phyloP scores from a whole-genome alignment of 768 basidiomycete genomes.

The Strobilomyces dryophilus region DNA sequence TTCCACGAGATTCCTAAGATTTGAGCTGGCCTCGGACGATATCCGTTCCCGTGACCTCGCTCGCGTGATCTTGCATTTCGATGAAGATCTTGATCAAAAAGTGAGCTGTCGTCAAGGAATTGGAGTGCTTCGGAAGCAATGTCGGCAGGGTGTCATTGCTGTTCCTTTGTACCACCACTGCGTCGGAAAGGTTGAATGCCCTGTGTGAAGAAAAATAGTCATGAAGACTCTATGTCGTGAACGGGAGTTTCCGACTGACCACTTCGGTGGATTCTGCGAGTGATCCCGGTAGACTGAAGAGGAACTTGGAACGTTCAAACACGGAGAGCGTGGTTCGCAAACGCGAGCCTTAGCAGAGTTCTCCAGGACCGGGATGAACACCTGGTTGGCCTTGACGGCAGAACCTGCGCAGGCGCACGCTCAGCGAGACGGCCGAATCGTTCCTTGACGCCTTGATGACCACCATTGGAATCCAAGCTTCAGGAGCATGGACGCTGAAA shows the following conservation, averaged over 20 bases:
- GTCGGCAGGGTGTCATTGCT: slow-evolving; percentile 40
- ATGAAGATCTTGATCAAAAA: slow-evolving; percentile 76
- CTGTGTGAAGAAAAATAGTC: slow-evolving; percentile 38
- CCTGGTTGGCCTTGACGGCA: slow-evolving; percentile 90
- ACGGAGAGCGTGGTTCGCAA: slow-evolving; percentile 89
- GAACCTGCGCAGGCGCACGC: slow-evolving; percentile 50
- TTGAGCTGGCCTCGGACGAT: slow-evolving; percentile 71
- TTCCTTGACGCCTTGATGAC: slow-evolving; percentile 1
- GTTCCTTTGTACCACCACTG: slow-evolving; percentile 56
- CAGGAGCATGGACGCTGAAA: slow-evolving; percentile 69
- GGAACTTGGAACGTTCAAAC: slow-evolving; percentile 95
- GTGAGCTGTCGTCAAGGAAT: slow-evolving; percentile 77
- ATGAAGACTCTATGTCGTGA: neutral
- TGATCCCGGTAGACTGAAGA: slow-evolving; percentile 95
- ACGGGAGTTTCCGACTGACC: slow-evolving; percentile 41
- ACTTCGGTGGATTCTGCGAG: slow-evolving; percentile 87
- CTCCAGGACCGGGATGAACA: slow-evolving; percentile 93
- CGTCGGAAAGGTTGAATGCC: slow-evolving; percentile 83
- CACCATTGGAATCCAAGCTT: slow-evolving; percentile 36
- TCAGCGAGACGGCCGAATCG: slow-evolving; percentile 2
- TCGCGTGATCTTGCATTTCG: slow-evolving; percentile 84
- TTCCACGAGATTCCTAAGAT: slow-evolving; percentile 71
- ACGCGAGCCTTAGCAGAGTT: slow-evolving; percentile 91
- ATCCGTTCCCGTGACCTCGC: slow-evolving; percentile 76
- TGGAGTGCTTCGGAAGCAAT: slow-evolving; percentile 68